phyloP scores from a whole-genome alignment of 768 basidiomycete genomes.

The Mycena haematopus region DNA sequence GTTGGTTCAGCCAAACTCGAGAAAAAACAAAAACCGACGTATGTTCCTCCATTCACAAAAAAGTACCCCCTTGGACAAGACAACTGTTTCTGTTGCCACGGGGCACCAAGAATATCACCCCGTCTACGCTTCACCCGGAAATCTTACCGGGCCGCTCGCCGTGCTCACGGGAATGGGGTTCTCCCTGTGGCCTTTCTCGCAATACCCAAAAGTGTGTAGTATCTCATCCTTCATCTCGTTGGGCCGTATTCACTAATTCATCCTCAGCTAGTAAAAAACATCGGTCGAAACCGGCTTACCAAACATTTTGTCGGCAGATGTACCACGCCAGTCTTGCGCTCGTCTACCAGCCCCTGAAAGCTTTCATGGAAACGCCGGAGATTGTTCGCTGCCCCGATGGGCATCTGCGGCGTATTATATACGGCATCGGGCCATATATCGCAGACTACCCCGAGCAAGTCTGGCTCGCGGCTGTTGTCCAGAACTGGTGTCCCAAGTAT shows the following conservation, averaged over 20 bases:
- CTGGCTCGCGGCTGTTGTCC: slow-evolving; percentile 30
- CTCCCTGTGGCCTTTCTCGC: neutral
- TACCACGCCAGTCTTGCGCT: slow-evolving; percentile 31
- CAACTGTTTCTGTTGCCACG: neutral
- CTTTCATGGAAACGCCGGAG: slow-evolving; percentile 32
- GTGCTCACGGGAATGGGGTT: neutral
- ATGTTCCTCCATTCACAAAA: too few relatives aligned
- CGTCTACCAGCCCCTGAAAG: slow-evolving; percentile 28
- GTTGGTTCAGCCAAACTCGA: too few relatives aligned
- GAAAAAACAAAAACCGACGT: too few relatives aligned
- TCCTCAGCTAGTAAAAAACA: slow-evolving; percentile 7
- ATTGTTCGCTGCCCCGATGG: slow-evolving; percentile 35
- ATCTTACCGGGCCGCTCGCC: neutral
- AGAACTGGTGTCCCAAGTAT: slow-evolving; percentile 35
- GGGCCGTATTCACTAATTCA: neutral
- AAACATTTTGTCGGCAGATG: slow-evolving; percentile 26
- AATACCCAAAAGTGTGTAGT: neutral
- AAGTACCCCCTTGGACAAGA: too few relatives aligned
- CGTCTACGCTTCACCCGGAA: neutral
- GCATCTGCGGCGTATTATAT: slow-evolving; percentile 35
- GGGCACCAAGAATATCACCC: slow-evolving; percentile 5
- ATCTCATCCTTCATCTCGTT: neutral
- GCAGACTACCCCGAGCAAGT: slow-evolving; percentile 42
- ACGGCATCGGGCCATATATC: slow-evolving; percentile 36
- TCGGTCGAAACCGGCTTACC: neutral